Percentiles rank a stretch among this genome's conserved stretches.
Conservation (phyloP, 139 green algal species). For the Chlorella sp. region DNA sequence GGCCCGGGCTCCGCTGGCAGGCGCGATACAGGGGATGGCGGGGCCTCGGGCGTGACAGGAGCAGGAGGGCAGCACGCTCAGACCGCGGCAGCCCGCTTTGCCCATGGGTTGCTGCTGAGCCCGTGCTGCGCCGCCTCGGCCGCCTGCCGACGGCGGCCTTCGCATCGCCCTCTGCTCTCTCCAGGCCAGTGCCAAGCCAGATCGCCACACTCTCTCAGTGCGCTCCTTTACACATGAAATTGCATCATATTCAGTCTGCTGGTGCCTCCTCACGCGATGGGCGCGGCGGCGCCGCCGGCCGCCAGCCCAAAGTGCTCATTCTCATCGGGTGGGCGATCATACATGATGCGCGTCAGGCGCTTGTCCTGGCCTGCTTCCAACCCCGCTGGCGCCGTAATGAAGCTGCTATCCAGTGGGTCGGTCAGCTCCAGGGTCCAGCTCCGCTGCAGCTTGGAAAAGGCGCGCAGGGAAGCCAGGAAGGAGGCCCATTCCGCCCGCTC, state of each 20-base stretch:
- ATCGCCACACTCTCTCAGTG: too few relatives aligned
- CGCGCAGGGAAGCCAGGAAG: conserved; percentile 40
- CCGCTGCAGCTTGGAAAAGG: conserved; percentile 35
- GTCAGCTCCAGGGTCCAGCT: conserved; percentile 66
- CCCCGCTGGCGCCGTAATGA: conserved; percentile 43
- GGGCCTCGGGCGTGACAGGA: too few relatives aligned
- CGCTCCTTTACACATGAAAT: too few relatives aligned
- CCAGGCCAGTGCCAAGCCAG: too few relatives aligned
- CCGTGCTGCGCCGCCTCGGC: too few relatives aligned
- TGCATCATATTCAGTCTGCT: background rate
- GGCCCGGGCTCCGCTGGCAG: too few relatives aligned
- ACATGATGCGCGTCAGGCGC: background rate
- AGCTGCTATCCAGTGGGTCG: conserved; percentile 73
- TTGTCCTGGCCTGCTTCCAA: background rate
- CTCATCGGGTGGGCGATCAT: conserved; percentile 3
- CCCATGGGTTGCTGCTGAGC: too few relatives aligned
- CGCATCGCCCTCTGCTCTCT: too few relatives aligned
- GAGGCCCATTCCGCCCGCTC: conserved; percentile 2
- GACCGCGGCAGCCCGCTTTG: too few relatives aligned
- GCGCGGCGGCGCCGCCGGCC: conserved; percentile 7
- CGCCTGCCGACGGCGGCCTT: too few relatives aligned
- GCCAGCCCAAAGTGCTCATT: conserved; percentile 19
- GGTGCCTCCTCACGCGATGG: background rate
- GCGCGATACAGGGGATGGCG: too few relatives aligned
- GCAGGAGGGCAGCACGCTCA: too few relatives aligned